A percentile compares a stretch with the other conserved stretches of the same genome.
These are phyloP conservation scores for Cladosporium colombiae DNA, from an alignment of 2,329 filamentous ascomycete genomes.

Conservation along the genomic window DNA sequence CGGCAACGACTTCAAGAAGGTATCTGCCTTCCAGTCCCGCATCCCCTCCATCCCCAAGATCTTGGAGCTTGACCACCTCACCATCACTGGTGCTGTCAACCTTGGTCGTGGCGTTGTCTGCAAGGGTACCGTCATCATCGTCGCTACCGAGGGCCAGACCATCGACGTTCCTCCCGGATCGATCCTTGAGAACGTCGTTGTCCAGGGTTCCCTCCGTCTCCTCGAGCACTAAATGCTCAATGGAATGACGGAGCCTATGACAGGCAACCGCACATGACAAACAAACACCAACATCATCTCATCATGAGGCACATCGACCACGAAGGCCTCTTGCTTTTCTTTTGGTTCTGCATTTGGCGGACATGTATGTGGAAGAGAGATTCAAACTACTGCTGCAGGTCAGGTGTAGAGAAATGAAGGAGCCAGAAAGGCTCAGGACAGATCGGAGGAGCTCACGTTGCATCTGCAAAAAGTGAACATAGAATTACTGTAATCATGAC, in stretches of 20 bases:
- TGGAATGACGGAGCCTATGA: neutral
- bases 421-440: constrained; percentile 11
- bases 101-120: constrained; percentile 91
- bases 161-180: constrained; percentile 97
- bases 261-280: neutral
- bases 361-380: constrained; percentile 4
- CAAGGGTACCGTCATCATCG: constrained; percentile 98
- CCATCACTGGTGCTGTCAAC: constrained; percentile 96
- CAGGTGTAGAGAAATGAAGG: constrained; percentile 13
- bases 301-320: neutral
- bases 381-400: constrained; percentile 17
- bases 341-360: constrained; percentile 13
- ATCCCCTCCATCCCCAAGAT: constrained; percentile 88
- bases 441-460: constrained; percentile 9
- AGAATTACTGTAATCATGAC: constrained; percentile 14
- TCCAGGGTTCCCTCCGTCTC: constrained; percentile 88
- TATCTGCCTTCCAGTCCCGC: constrained; percentile 90
- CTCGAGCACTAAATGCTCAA: constrained; percentile 60
- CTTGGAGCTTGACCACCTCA: constrained; percentile 89
- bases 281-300: neutral
- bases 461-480: constrained; percentile 17
- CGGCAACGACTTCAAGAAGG: constrained; percentile 99
- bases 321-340: constrained; percentile 3
- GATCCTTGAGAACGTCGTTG: constrained; percentile 97
- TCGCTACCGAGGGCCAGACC: constrained; percentile 94